These are phyloP conservation scores for Globisporangium echinulatum DNA, from an alignment of 352 stramenopile species.

Conservation along the genomic window DNA sequence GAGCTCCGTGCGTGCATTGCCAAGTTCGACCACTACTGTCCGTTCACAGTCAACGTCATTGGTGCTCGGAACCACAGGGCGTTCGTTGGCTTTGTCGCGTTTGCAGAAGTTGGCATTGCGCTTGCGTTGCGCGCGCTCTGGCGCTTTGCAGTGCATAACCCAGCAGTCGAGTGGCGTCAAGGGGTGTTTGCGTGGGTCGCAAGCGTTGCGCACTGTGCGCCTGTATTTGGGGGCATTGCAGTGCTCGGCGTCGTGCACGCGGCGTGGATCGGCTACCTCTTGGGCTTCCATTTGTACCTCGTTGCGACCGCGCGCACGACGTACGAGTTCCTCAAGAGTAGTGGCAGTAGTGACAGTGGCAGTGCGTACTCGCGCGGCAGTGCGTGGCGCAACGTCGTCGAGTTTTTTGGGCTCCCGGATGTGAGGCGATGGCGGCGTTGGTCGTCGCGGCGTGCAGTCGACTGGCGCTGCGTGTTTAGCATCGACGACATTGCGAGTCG, in stretches of 20 bases:
- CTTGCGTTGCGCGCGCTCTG: slow-evolving; percentile 41
- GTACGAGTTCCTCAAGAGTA: slow-evolving; percentile 69
- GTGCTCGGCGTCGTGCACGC: slow-evolving; percentile 51
- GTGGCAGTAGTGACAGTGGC: not conserved
- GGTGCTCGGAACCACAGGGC: slow-evolving; percentile 90
- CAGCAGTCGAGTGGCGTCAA: slow-evolving; percentile 14
- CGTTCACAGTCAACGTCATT: slow-evolving; percentile 91
- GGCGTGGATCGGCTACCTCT: slow-evolving; percentile 68
- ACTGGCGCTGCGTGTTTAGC: slow-evolving; percentile 53
- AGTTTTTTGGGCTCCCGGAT: slow-evolving; percentile 48
- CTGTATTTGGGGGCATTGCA: slow-evolving; percentile 44
- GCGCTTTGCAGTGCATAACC: slow-evolving; percentile 21
- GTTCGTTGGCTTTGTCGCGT: slow-evolving; percentile 87
- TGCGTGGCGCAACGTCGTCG: slow-evolving; percentile 38
- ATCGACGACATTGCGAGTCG: slow-evolving; percentile 38
- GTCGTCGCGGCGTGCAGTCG: slow-evolving; percentile 16
- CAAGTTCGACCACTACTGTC: slow-evolving; percentile 83
- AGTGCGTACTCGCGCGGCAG: slow-evolving; percentile 50
- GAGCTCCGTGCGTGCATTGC: slow-evolving; percentile 76
- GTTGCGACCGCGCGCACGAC: slow-evolving; percentile 56
- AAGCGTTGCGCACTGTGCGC: slow-evolving; percentile 58
- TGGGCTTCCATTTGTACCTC: slow-evolving; percentile 64
- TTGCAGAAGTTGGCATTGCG: slow-evolving; percentile 46
- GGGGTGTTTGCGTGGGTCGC: slow-evolving; percentile 25
- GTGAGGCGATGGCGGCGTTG: not conserved